A percentile compares a stretch with the other conserved stretches of the same genome.
phyloP scores from a whole-genome alignment of 768 basidiomycete species.

The Kwoniella botswanensis region DNA sequence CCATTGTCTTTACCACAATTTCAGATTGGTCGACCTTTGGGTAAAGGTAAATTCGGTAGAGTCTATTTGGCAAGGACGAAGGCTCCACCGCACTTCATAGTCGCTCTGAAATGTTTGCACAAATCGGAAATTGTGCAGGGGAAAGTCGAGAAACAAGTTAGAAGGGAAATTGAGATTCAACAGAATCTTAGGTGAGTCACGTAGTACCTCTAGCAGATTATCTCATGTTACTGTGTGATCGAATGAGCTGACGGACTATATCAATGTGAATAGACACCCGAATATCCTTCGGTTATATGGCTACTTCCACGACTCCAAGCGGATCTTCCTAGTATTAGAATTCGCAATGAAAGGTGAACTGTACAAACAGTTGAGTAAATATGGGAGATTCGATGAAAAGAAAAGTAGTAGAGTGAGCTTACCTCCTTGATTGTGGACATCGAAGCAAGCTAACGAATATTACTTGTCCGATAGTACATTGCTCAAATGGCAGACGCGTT shows the following conservation, averaged over 20 bases:
- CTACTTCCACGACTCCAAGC: constrained; percentile 97
- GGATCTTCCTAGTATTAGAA: constrained; percentile 97
- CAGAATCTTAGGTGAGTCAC: constrained; percentile 71
- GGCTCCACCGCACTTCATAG: constrained; percentile 81
- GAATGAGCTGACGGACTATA: neutral
- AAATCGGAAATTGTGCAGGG: constrained; percentile 92
- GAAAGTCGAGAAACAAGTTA: constrained; percentile 93
- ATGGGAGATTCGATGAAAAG: constrained; percentile 84
- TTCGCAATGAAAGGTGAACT: constrained; percentile 97
- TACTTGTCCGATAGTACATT: constrained; percentile 68
- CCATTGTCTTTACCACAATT: constrained; percentile 86
- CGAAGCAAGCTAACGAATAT: neutral
- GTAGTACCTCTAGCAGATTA: neutral
- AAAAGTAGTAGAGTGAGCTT: constrained; percentile 67
- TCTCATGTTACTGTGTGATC: neutral
- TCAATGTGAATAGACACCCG: constrained; percentile 68
- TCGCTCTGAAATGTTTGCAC: constrained; percentile 95
- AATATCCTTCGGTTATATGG: constrained; percentile 92
- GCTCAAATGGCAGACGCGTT: constrained; percentile 98
- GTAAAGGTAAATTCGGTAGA: constrained; percentile 98
- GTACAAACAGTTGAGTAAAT: constrained; percentile 90
- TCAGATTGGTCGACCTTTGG: constrained; percentile 92
- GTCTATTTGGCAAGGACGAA: constrained; percentile 99
- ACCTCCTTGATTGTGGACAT: neutral
- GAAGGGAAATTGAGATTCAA: constrained; percentile 97